A percentile compares a stretch with the other conserved stretches of the same genome.
phyloP scores from a whole-genome alignment of 495 filamentous ascomycete genomes.

The Penicillium maclennaniae region DNA sequence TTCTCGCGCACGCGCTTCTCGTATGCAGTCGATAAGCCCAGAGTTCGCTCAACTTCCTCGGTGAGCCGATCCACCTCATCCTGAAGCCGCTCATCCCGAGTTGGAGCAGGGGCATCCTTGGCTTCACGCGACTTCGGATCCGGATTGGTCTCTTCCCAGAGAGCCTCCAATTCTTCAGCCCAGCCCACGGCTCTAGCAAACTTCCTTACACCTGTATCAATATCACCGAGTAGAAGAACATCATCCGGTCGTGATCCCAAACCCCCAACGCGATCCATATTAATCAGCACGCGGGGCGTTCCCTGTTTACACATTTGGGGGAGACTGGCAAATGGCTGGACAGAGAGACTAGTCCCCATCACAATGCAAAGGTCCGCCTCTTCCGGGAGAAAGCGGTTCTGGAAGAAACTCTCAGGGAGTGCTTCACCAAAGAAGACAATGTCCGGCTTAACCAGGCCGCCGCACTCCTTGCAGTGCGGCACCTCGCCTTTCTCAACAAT shows the following conservation, averaged over 20 bases:
- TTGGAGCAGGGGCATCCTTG: conserved; percentile 29
- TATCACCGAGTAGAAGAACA: conserved; percentile 69
- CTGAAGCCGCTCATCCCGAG: conserved; percentile 53
- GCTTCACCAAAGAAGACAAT: conserved; percentile 97
- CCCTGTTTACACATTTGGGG: conserved; percentile 57
- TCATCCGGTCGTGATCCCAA: conserved; percentile 74
- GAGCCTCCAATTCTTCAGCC: conserved; percentile 73
- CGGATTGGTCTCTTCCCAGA: conserved; percentile 58
- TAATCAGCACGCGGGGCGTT: conserved; percentile 78
- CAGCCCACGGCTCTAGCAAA: conserved; percentile 82
- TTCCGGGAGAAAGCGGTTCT: conserved; percentile 49
- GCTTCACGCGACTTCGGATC: conserved; percentile 29
- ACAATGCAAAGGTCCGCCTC: conserved; percentile 79
- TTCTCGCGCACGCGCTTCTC: conserved; percentile 36
- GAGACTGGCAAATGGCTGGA: conserved; percentile 85
- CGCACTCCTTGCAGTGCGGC: conserved; percentile 66
- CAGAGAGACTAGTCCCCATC: conserved; percentile 85
- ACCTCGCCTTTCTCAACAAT: conserved; percentile 59
- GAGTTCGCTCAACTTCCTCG: conserved; percentile 48
- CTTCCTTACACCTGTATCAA: conserved; percentile 78
- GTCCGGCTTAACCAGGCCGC: conserved; percentile 88
- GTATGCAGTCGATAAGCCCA: conserved; percentile 47
- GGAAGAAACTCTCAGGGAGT: conserved; percentile 67
- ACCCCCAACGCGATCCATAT: conserved; percentile 78
- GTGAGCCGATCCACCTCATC: conserved; percentile 53